Conservation (phyloP, 1,284 basidiomycete species). For the Sutorius eximius region DNA sequence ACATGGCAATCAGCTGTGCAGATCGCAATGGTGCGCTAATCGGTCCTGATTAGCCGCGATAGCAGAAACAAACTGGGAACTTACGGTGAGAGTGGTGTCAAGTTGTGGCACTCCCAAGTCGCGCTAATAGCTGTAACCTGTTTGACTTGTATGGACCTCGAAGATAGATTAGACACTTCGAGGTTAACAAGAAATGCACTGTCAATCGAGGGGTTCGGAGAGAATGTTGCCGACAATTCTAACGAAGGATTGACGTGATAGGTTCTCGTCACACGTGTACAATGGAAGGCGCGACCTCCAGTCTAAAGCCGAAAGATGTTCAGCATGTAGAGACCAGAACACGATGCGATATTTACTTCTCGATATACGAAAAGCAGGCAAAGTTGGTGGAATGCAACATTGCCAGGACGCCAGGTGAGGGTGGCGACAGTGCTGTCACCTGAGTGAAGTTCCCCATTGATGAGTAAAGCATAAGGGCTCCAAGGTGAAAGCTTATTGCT, state of each 20-base stretch:
- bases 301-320: slow-evolving; percentile 35
- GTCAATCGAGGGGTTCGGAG: slow-evolving; percentile 50
- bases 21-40: slow-evolving; percentile 48
- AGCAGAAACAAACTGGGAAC: slow-evolving; percentile 26
- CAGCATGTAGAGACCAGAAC: neutral
- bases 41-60: slow-evolving; percentile 10
- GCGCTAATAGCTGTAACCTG: slow-evolving; percentile 66
- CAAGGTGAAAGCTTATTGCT: slow-evolving; percentile 54
- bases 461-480: slow-evolving; percentile 47
- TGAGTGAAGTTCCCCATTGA: slow-evolving; percentile 37
- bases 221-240: slow-evolving; percentile 46
- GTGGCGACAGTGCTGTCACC: slow-evolving; percentile 50
- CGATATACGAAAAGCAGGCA: slow-evolving; percentile 67
- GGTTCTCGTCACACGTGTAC: slow-evolving; percentile 51
- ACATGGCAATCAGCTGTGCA: slow-evolving; percentile 49
- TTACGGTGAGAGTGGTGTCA: slow-evolving; percentile 42
- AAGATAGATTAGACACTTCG: slow-evolving; percentile 53
- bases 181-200: slow-evolving; percentile 57
- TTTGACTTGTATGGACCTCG: slow-evolving; percentile 46
- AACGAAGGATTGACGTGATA: slow-evolving; percentile 62
- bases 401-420: slow-evolving; percentile 53
- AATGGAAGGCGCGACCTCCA: slow-evolving; percentile 51
- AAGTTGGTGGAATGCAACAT: slow-evolving; percentile 50
- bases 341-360: slow-evolving; percentile 47
- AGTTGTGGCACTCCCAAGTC: slow-evolving; percentile 53